Evolutionary conservation across 148 eudicot species (phyloP).

Genomic region (Cornus florida): DNA sequence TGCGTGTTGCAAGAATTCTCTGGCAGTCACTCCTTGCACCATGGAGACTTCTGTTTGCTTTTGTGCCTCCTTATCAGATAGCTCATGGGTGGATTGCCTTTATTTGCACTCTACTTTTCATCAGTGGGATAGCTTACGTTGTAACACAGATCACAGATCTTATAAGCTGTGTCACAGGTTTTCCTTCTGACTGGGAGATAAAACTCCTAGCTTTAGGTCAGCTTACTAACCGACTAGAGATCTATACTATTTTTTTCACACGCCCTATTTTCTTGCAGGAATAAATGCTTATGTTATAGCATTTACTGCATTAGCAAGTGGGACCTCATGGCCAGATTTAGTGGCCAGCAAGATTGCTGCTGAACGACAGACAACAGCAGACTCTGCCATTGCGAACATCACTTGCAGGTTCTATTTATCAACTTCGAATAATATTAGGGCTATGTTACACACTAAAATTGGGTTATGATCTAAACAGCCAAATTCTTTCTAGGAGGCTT

Average conservation of each 20-base stretch:
- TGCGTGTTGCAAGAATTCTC: slow-evolving; percentile 32
- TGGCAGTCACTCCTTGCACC: slow-evolving; percentile 68
- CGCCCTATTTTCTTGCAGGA: slow-evolving; percentile 41
- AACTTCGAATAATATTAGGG: not conserved
- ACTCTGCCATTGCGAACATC: slow-evolving; percentile 93
- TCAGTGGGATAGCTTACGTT: slow-evolving; percentile 75
- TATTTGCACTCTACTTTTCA: slow-evolving; percentile 66
- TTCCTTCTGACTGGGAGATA: not conserved
- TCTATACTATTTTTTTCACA: not conserved
- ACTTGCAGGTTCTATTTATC: slow-evolving; percentile 55
- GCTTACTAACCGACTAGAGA: not conserved
- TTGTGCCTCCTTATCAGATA: slow-evolving; percentile 76
- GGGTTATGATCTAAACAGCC: not conserved
- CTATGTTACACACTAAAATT: not conserved
- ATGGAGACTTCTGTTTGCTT: slow-evolving; percentile 77
- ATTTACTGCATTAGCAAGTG: slow-evolving; percentile 79
- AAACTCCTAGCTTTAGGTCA: not conserved
- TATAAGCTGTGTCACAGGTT: slow-evolving; percentile 93
- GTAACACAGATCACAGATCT: slow-evolving; percentile 74
- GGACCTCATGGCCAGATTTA: slow-evolving; percentile 98
- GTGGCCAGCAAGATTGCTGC: slow-evolving; percentile 97
- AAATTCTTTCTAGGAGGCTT: not conserved
- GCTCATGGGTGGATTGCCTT: slow-evolving; percentile 96
- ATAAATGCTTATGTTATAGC: slow-evolving; percentile 81
- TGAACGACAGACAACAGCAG: slow-evolving; percentile 89